Base-by-base conservation (phyloP, 768 basidiomycete genomes). In the Mycena filopes region DNA sequence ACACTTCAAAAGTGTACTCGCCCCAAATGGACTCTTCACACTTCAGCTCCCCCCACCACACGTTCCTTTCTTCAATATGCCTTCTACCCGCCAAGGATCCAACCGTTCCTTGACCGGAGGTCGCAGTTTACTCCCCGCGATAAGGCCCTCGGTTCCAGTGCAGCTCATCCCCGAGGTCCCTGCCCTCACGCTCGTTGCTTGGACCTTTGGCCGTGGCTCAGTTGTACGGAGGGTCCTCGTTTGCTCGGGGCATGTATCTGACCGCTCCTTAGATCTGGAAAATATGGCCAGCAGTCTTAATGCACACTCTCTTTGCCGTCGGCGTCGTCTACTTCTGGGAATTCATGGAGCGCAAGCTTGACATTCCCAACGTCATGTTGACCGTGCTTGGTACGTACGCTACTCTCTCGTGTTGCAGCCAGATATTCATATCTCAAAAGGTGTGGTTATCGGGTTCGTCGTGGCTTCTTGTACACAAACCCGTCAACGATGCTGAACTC, bases 221-320 rank as follows among this genome's bases (percentile, higher is more conserved):
- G 83, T 83, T 66, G 82, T 82, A 65, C 26, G 78, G 72, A 29
- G 18, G 25, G 21, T 10, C n/a, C 46, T 29, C 2, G n/a, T 6
- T 33, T 11, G 11, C 6, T 36, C 15, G 11, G 21, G 48, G 29
- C 46, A 18, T 48, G 36, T 7, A 18, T 11, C 20, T 40, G 1
- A 59, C 38, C 23, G 2, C 36, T 36, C 56, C 55, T 31, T 36
- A 84, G 82, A 81, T 89, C 15, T 89, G 86, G 84, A 81, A 83
- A 56, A 88, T 89, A 69, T 90, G 88, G 88, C 88, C 88, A 2
- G 87, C 88, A 0, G 87, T 89, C 2, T 66, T 88, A n/a, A 71
- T 89, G 26, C 86, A 89, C 72, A 88, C 88, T 6, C 53, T 80
- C 6, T 87, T 89, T 68, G 87, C 88, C 7, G 82, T 80, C 21